Percentiles rank a stretch among this genome's conserved stretches.
Evolutionary conservation across 345 rosid genomes (phyloP).

Genomic region (Turritis glabra): DNA sequence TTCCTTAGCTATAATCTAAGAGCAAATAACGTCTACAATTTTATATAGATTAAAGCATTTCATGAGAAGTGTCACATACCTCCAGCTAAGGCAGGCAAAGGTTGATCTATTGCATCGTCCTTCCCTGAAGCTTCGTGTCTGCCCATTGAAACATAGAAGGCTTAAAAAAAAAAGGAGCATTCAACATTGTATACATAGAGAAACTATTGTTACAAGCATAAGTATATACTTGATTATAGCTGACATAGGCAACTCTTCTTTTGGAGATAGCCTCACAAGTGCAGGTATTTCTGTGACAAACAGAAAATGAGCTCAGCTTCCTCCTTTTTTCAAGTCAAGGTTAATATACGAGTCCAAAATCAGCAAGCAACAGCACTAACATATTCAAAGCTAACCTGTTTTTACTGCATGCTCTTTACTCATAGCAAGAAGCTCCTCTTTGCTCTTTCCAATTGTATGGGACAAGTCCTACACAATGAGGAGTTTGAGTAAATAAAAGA

Average conservation of each 20-base stretch:
- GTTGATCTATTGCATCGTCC: conserved; percentile 49
- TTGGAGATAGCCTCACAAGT: conserved; percentile 46
- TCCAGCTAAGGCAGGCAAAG: conserved; percentile 47
- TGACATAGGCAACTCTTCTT: conserved; percentile 54
- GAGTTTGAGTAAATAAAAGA: conserved; percentile 14
- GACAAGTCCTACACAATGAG: conserved; percentile 67
- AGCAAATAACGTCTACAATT: neutral
- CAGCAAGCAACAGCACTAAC: conserved; percentile 4
- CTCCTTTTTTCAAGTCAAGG: neutral
- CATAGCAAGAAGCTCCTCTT: conserved; percentile 95
- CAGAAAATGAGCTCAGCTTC: conserved; percentile 15
- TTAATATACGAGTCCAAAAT: neutral
- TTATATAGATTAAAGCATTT: conserved; percentile 8
- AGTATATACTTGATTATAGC: conserved; percentile 57
- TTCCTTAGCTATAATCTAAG: neutral
- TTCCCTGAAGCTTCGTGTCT: conserved; percentile 57
- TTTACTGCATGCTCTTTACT: conserved; percentile 53
- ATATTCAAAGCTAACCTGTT: conserved; percentile 50
- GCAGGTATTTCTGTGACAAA: conserved; percentile 51
- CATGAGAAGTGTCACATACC: conserved; percentile 42
- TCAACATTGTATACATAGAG: neutral
- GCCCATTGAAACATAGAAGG: conserved; percentile 35
- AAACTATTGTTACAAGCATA: conserved; percentile 18
- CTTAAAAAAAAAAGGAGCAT: conserved; percentile 9
- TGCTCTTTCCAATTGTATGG: conserved; percentile 80